Conservation (phyloP, 805 yeast species). For the Wickerhamiella spandovensis region DNA sequence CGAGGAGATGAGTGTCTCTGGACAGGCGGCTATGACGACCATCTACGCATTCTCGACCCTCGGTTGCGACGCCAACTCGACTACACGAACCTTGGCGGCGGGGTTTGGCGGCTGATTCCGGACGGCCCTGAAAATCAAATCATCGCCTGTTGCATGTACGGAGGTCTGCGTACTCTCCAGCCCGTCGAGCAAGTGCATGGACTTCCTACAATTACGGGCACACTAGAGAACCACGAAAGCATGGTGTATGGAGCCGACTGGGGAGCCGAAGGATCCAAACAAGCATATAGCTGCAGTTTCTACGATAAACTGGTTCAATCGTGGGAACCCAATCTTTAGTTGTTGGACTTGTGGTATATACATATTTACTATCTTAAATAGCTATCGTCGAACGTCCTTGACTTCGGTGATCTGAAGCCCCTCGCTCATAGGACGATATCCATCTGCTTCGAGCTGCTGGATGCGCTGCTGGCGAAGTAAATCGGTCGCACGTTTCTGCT, state of each 20-base stretch:
- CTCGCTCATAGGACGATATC: constrained; percentile 23
- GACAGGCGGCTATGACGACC: constrained; percentile 92
- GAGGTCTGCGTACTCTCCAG: constrained; percentile 66
- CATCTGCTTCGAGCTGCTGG: constrained; percentile 56
- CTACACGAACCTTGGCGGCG: constrained; percentile 61
- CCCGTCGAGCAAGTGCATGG: constrained; percentile 10
- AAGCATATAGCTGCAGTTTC: constrained; percentile 74
- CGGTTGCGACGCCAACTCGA: constrained; percentile 35
- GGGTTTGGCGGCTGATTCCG: constrained; percentile 87
- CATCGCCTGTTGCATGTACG: constrained; percentile 86
- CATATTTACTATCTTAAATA: background rate
- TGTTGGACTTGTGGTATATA: no score
- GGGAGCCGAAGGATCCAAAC: constrained; percentile 32
- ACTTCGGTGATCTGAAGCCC: constrained; percentile 39
- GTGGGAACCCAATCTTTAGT: constrained; percentile 34
- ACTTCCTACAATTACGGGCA: constrained; percentile 7
- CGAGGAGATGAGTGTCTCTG: constrained; percentile 33
- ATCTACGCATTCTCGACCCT: constrained; percentile 54
- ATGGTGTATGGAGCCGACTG: constrained; percentile 97
- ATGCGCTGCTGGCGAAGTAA: constrained; percentile 53
- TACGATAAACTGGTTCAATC: constrained; percentile 72
- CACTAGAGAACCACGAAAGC: constrained; percentile 45
- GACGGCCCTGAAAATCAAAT: constrained; percentile 33
- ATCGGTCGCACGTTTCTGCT: constrained; percentile 76
- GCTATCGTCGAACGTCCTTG: constrained; percentile 4